Conservation (phyloP, 2,329 filamentous ascomycete species). For the Colletotrichum sp. region DNA sequence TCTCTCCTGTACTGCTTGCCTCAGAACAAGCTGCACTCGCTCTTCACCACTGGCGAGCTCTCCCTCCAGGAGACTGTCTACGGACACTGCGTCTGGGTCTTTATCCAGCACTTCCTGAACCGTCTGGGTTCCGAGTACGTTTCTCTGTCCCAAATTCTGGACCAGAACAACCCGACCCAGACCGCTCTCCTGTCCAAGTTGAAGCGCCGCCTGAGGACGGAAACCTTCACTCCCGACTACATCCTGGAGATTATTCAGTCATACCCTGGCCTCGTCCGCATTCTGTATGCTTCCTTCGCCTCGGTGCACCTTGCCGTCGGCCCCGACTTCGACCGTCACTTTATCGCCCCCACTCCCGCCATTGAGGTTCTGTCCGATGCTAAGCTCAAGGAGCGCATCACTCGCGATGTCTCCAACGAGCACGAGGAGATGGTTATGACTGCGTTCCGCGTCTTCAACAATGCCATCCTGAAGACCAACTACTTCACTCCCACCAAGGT, state of each 20-base stretch:
- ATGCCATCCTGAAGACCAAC: constrained; percentile 93
- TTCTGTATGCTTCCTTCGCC: constrained; percentile 90
- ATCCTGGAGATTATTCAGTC: constrained; percentile 96
- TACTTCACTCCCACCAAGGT: constrained; percentile 98
- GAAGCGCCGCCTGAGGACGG: constrained; percentile 91
- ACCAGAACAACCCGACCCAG: constrained; percentile 65
- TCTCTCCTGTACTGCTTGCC: constrained; percentile 97
- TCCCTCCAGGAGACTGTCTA: constrained; percentile 98
- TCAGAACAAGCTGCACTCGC: constrained; percentile 91
- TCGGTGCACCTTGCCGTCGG: constrained; percentile 74
- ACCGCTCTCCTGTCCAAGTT: constrained; percentile 62
- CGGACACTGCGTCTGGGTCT: constrained; percentile 96
- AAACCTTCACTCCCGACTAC: constrained; percentile 98
- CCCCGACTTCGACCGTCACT: constrained; percentile 53
- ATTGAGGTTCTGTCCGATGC: constrained; percentile 77
- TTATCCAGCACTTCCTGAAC: constrained; percentile 97
- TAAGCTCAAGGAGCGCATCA: constrained; percentile 77
- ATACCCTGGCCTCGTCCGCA: constrained; percentile 86
- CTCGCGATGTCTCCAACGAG: constrained; percentile 84
- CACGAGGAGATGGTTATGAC: constrained; percentile 99
- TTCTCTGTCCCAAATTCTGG: constrained; percentile 81
- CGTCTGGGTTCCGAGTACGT: constrained; percentile 91
- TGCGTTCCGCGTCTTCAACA: constrained; percentile 95
- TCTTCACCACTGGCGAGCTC: constrained; percentile 85
- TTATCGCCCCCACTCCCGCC: constrained; percentile 59